Evolutionary conservation across 768 basidiomycete species (phyloP), one percentile per base, ranked within the genome.

Genomic region (Boletus rubroflammeus): DNA sequence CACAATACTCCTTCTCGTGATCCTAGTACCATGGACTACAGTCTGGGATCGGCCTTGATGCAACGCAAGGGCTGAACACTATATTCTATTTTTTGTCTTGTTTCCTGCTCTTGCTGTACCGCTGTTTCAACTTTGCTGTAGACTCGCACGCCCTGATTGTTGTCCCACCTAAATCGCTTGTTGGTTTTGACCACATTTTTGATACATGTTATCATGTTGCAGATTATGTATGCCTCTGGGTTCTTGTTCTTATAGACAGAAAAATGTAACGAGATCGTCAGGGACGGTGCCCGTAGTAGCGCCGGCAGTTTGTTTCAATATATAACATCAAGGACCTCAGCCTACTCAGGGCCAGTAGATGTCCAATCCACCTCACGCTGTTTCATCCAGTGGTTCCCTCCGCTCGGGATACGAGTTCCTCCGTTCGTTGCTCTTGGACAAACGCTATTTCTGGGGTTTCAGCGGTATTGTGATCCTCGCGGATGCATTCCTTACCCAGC

Each of bases 401-500:
- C 36, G 47, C 21, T 31, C 31, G 11, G 53, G 32, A 41, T 56
- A 51, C 51, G 17, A 49, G 15, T 26, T 53, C 10, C 19, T 67
- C 34, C 47, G 46, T 28, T 59, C 51, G 31, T 43, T 70, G 21
- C 72, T 88, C 51, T 76, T 76, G 32, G 73, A 88, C 62, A 74
- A 77, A 32, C 67, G 63, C 23, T 83, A 85, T 64, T 94, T 90
- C 72, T 86, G 84, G 82, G 66, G 68, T 29, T 72, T 93, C 29
- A 85, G 88, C 9, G 60, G 72, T 17, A 70, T 92, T 9, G 78
- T 89, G 21, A 71, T 93, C 25, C 28, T 88, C 21, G 89, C 84
- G 39, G 93, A 98, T 81, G 81, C 81, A 8, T 50, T 85, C 39
- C 80, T 97, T 45, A 92, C 90, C 9, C 77, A 84, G 49, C 78